Base-by-base conservation (phyloP, 148 eudicot species). In the Simmondsia chinensis region DNA sequence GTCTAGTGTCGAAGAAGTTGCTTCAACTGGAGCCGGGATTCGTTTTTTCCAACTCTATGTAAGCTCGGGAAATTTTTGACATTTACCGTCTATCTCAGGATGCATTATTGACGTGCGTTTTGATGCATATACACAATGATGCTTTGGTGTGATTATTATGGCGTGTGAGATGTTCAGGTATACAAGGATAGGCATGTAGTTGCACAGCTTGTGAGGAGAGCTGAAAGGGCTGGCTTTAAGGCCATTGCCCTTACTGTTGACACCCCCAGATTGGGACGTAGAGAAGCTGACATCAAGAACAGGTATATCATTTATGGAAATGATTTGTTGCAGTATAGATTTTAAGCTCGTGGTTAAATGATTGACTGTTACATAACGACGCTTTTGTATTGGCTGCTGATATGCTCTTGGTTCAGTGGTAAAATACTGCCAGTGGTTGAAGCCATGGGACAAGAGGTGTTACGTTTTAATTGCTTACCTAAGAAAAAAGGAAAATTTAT, bases 11-110 rank as follows among this genome's bases (percentile, higher is more conserved):
- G 97, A 89, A 56, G 97, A 89, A 70, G 97, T 89, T 52, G 95
- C 97, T 67, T 89, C 97, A 48, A 85, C 97, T 11, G 95, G 97
- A 46, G 94, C 97, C 25, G 97, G 97, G 52, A 85, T 85, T 68
- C 85, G 97, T 46, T 91, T 91, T 72, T 91, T 91, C 78, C 97
- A 85, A 79, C 95, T 91, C 63, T 91, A 85, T 61, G 97, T 91
- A 69, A 91, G 88, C 42, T 46, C 23, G 18, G 4, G 9, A 0
- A 14, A 16, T 33, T 27, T 18, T 7, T 18, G 43, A 1, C 33
- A 19, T 32, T 20, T 20, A 29, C n/a, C n/a, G n/a, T n/a, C n/a
- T n/a, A n/a, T n/a, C n/a, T n/a, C n/a, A n/a, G n/a, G n/a, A n/a
- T n/a, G n/a, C n/a, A n/a, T n/a, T n/a, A n/a, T n/a, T n/a, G n/a